Evolutionary conservation across 805 yeast genomes (phyloP).

Genomic region (Candida tibetensis): DNA sequence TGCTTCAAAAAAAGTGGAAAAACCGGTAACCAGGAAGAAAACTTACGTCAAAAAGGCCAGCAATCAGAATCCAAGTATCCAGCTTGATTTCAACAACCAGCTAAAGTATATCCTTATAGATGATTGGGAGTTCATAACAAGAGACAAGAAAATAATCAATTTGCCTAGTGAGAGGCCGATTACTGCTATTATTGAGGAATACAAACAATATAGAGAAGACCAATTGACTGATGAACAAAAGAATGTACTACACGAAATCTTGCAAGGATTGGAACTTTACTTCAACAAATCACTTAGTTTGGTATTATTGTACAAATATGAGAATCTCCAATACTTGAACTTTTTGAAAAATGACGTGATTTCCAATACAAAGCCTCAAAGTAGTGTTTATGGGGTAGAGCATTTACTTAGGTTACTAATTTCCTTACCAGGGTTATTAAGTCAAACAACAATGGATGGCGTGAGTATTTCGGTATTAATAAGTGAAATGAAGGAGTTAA

Average conservation of each 20-base stretch:
- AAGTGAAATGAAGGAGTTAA: constrained; percentile 51
- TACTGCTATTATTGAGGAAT: constrained; percentile 52
- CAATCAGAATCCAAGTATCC: constrained; percentile 50
- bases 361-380: constrained; percentile 5
- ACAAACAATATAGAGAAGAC: constrained; percentile 29
- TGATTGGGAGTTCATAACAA: constrained; percentile 92
- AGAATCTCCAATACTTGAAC: constrained; percentile 67
- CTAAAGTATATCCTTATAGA: constrained; percentile 74
- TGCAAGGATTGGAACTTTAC: constrained; percentile 65
- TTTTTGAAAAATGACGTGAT: constrained; percentile 43
- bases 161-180: constrained; percentile 63
- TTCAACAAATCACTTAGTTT: constrained; percentile 74
- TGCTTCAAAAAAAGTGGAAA: constrained; percentile 1
- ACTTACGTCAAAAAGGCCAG: not conserved
- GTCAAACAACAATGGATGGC: constrained; percentile 78
- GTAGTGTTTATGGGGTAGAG: constrained; percentile 63
- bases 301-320: constrained; percentile 69
- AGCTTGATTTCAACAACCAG: constrained; percentile 61
- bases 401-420: constrained; percentile 78
- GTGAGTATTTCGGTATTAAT: constrained; percentile 58
- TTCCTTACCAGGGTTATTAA: constrained; percentile 77
- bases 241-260: constrained; percentile 57
- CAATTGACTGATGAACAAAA: constrained; percentile 14
- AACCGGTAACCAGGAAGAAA: constrained; percentile 3
- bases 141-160: constrained; percentile 65